These are phyloP conservation scores for Tricholoma sp. DNA, from an alignment of 768 basidiomycete species.

Conservation along the genomic window DNA sequence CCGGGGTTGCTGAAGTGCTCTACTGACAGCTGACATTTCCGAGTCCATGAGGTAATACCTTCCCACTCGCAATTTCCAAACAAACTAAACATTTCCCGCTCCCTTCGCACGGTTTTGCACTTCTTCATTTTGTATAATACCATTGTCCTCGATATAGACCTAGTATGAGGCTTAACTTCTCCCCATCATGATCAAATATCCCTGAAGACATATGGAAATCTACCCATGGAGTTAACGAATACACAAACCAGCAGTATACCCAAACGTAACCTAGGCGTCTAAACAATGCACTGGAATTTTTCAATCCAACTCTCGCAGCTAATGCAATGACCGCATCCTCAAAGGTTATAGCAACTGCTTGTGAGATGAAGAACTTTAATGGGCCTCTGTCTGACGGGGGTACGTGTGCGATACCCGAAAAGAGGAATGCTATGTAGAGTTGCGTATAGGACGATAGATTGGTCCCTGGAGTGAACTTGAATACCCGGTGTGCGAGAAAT, in stretches of 20 bases:
- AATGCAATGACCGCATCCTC: conserved; percentile 25
- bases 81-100: no score
- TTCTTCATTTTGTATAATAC: not conserved
- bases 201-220: not conserved
- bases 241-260: conserved; percentile 23
- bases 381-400: conserved; percentile 5
- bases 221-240: not conserved
- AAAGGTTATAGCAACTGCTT: conserved; percentile 29
- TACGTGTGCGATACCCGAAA: conserved; percentile 29
- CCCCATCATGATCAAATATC: not conserved
- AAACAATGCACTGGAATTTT: conserved; percentile 2
- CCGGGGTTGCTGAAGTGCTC: no score
- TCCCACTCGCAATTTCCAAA: no score
- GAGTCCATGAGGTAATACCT: no score
- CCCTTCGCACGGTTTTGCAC: no score
- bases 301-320: conserved; percentile 5
- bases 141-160: not conserved
- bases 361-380: conserved; percentile 23
- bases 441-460: conserved; percentile 23
- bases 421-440: conserved; percentile 28
- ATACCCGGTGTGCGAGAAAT: conserved; percentile 15
- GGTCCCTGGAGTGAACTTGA: conserved; percentile 20
- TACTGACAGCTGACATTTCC: no score
- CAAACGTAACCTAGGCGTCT: conserved; percentile 20
- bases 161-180: not conserved